These are phyloP conservation scores for Postia placenta DNA, from an alignment of 768 basidiomycete species.

Conservation along the genomic window DNA sequence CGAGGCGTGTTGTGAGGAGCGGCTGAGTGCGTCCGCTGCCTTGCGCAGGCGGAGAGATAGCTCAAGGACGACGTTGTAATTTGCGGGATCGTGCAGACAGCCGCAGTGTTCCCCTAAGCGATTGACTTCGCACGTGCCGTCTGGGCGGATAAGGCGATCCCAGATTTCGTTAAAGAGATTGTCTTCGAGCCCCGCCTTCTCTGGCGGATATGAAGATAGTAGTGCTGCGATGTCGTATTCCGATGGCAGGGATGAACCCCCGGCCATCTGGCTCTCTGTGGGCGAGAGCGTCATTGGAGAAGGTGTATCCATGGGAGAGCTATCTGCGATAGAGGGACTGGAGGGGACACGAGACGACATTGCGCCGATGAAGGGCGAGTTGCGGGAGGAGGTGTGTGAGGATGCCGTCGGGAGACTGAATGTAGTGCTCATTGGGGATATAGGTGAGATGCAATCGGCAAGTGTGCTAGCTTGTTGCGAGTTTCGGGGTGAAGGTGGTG, in stretches of 20 bases:
- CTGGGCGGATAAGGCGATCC: slow-evolving; percentile 15
- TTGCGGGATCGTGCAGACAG: slow-evolving; percentile 48
- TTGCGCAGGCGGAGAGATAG: slow-evolving; percentile 58
- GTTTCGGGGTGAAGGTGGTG: neutral
- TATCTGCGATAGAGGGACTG: slow-evolving; percentile 7
- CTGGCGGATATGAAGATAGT: slow-evolving; percentile 14
- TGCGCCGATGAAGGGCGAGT: slow-evolving; percentile 6
- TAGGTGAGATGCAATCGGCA: neutral
- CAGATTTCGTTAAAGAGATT: slow-evolving; percentile 19
- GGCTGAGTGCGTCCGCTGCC: slow-evolving; percentile 48
- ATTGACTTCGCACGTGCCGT: slow-evolving; percentile 8
- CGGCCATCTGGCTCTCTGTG: slow-evolving; percentile 9
- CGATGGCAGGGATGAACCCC: slow-evolving; percentile 6
- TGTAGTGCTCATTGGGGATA: neutral
- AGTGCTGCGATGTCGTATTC: slow-evolving; percentile 19
- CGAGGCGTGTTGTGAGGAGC: slow-evolving; percentile 34
- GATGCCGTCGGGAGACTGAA: neutral
- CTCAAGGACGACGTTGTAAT: slow-evolving; percentile 56
- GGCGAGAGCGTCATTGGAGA: slow-evolving; percentile 18
- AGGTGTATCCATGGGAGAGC: slow-evolving; percentile 18
- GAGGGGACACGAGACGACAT: slow-evolving; percentile 1
- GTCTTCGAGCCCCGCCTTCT: slow-evolving; percentile 9
- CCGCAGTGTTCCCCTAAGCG: slow-evolving; percentile 41
- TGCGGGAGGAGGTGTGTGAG: neutral
- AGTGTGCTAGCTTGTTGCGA: neutral